A percentile compares a stretch with the other conserved stretches of the same genome.
These are phyloP conservation scores for Amaranthus cruentus DNA, from an alignment of 148 eudicot species.

Conservation along the genomic window DNA sequence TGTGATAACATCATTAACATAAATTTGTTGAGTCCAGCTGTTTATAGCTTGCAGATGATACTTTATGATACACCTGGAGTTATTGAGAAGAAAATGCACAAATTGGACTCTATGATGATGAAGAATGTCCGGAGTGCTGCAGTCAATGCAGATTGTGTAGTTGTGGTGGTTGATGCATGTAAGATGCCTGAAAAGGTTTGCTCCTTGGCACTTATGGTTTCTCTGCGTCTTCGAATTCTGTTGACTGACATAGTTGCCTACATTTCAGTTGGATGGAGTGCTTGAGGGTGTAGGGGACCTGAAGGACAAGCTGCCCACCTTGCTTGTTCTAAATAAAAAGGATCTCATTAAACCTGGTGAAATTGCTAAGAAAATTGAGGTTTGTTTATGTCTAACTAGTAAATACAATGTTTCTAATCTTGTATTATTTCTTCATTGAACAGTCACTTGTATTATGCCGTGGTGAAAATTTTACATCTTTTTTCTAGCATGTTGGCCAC, in stretches of 20 bases:
- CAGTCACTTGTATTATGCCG: background rate
- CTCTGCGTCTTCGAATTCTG: background rate
- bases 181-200: slow-evolving; percentile 72
- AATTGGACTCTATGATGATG: slow-evolving; percentile 99
- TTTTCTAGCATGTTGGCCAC: background rate
- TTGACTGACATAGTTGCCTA: background rate
- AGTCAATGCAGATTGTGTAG: slow-evolving; percentile 78
- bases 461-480: background rate
- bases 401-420: background rate
- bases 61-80: slow-evolving; percentile 98
- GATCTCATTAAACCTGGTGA: slow-evolving; percentile 97
- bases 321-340: slow-evolving; percentile 90
- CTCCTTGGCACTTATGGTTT: slow-evolving; percentile 1
- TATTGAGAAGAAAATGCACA: slow-evolving; percentile 91
- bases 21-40: slow-evolving; percentile 21
- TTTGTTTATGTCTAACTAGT: slow-evolving; percentile 19
- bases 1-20: background rate
- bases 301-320: slow-evolving; percentile 58
- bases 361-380: slow-evolving; percentile 85
- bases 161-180: slow-evolving; percentile 91
- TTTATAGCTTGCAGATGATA: slow-evolving; percentile 65
- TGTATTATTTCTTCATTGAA: slow-evolving; percentile 7
- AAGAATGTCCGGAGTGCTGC: slow-evolving; percentile 91
- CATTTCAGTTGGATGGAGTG: slow-evolving; percentile 68
- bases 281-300: slow-evolving; percentile 65